Base-by-base conservation (phyloP, 352 stramenopile species). In the Elongisporangium undulatum region DNA sequence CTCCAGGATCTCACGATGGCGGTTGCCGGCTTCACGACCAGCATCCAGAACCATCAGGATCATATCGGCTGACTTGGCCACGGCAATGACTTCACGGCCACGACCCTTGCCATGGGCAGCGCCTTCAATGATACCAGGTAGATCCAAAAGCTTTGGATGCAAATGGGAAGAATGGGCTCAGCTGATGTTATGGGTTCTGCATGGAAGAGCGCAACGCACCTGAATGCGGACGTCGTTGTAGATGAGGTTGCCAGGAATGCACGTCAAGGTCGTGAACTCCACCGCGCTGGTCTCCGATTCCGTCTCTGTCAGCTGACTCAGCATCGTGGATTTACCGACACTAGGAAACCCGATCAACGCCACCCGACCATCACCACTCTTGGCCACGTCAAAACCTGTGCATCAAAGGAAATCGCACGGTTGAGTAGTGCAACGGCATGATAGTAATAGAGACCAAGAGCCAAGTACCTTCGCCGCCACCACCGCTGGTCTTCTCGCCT, bases 61-160 rank as follows among this genome's bases (percentile, higher is more conserved):
- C 67, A 99, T 95, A 80, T 99, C 97, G n/a, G 96, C 95, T 49
- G 87, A 98, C 72, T 98, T 97, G 55, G 97, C 97, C 12, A 99
- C 97, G 24, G 98, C 97, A 76, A 99, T 99, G 23, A 99, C 98
- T 76, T 99, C 95, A 49, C 96, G 91, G 60, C 98, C 98, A 65
- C 98, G 87, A 49, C 98, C 98, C 62, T 97, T 98, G 57, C 98
- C 98, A 70, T 99, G 92, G 1, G 98, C 96, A 41, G 98, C 98
- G 41, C 98, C 98, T 89, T 99, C 98, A 77, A 99, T 99, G 72
- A 99, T 99, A 87, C 98, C 98, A 2, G 98, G 98, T 53, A 99
- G 79, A 97, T 99, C 98, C 49, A 99, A 78, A 41, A 99, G 79
- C 85, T 91, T 24, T 10, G 1, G 15, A 38, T 19, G 1, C 48